phyloP scores from a whole-genome alignment of 305 asterid genomes.

The Fraxinus nigra region DNA sequence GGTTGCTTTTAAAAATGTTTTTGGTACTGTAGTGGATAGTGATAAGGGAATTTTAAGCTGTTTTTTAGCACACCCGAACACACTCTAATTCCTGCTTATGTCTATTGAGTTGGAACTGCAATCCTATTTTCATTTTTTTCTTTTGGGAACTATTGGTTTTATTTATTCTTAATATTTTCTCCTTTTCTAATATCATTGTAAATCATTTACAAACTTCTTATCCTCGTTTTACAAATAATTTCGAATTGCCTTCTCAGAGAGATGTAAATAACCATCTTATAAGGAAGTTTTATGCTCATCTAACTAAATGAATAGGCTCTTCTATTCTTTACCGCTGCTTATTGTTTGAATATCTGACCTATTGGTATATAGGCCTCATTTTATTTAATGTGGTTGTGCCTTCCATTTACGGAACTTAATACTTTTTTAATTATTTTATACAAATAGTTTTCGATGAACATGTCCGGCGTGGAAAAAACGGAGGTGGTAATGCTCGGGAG shows the following conservation, averaged over 20 bases:
- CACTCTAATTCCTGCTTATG: background rate
- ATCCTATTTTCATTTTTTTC: background rate
- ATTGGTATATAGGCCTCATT: background rate
- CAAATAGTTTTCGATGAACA: conserved; percentile 50
- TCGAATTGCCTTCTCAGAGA: background rate
- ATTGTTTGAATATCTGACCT: background rate
- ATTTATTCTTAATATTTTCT: background rate
- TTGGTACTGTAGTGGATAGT: background rate
- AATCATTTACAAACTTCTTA: background rate
- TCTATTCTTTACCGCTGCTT: background rate
- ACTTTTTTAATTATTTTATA: background rate
- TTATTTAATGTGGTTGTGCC: background rate
- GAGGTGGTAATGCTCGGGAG: conserved; percentile 49
- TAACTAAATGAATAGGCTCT: background rate
- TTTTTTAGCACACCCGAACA: background rate
- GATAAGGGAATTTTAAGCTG: background rate
- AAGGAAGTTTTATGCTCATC: background rate
- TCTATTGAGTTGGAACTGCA: background rate
- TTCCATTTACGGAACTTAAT: background rate
- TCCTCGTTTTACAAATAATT: background rate
- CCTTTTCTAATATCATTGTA: background rate
- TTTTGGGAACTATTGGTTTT: background rate
- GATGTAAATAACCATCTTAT: background rate
- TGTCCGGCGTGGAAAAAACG: conserved; percentile 50
- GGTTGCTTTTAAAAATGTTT: background rate